phyloP scores from a whole-genome alignment of 805 yeast genomes.

The Ogataea wickerhamii region DNA sequence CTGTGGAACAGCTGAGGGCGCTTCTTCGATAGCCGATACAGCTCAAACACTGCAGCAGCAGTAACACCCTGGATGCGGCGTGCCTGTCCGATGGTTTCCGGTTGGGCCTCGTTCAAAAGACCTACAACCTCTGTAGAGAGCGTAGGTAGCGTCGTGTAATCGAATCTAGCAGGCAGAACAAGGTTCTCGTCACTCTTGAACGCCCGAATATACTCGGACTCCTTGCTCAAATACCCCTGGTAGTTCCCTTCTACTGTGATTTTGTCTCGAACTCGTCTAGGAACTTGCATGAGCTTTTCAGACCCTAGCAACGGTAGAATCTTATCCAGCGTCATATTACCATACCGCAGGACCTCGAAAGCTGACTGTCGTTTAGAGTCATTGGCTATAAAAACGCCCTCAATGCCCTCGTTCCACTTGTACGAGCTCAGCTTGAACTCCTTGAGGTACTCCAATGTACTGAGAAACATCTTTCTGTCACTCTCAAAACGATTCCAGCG shows the following conservation, averaged over 20 bases:
- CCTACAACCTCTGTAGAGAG: conserved; percentile 75
- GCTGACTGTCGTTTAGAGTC: conserved; percentile 57
- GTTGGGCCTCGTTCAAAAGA: conserved; percentile 69
- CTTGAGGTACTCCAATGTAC: conserved; percentile 44
- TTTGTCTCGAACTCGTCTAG: conserved; percentile 51
- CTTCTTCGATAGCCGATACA: conserved; percentile 52
- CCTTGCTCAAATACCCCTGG: conserved; percentile 73
- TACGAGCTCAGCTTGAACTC: conserved; percentile 47
- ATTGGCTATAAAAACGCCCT: conserved; percentile 46
- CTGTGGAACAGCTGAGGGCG: conserved; percentile 18
- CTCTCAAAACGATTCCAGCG: conserved; percentile 48
- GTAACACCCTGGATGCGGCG: conserved; percentile 92
- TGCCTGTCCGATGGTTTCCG: conserved; percentile 92
- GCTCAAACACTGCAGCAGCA: conserved; percentile 84
- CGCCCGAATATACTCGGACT: conserved; percentile 65
- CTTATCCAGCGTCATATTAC: conserved; percentile 34
- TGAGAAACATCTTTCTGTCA: conserved; percentile 45
- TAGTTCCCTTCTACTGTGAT: conserved; percentile 79
- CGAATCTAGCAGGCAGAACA: conserved; percentile 62
- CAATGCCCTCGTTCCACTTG: conserved; percentile 58
- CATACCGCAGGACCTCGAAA: conserved; percentile 65
- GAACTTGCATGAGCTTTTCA: conserved; percentile 24
- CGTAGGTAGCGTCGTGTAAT: conserved; percentile 56
- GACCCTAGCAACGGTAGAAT: conserved; percentile 37
- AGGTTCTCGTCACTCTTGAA: conserved; percentile 81